Percentiles rank a stretch among this genome's conserved stretches.
phyloP scores from a whole-genome alignment of 2,329 filamentous ascomycete genomes.

The Hymenoscyphus linearis region DNA sequence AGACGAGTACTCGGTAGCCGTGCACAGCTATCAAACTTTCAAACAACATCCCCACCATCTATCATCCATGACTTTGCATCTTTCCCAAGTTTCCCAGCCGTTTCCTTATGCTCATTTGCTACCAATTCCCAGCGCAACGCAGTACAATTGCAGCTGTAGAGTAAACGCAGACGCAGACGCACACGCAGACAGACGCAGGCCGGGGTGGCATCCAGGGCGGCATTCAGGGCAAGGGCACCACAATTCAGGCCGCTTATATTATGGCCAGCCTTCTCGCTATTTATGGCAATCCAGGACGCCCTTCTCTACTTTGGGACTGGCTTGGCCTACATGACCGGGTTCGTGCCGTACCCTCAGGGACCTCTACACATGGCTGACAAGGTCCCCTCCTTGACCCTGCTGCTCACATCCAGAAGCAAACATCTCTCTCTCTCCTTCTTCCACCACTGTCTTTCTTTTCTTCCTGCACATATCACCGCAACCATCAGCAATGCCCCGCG shows the following conservation, averaged over 20 bases:
- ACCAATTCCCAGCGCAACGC: neutral
- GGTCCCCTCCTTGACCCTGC: neutral
- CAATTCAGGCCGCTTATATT: neutral
- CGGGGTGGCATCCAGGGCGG: neutral
- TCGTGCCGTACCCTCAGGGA: neutral
- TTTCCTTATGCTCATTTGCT: neutral
- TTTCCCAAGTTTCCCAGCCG: neutral
- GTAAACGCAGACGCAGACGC: neutral
- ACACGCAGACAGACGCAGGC: neutral
- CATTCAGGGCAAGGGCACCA: neutral
- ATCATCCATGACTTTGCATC: neutral
- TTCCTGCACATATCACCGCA: constrained; percentile 22
- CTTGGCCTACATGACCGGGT: neutral
- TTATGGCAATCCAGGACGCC: neutral
- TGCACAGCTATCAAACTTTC: neutral
- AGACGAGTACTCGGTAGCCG: neutral
- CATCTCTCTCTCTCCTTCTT: constrained; percentile 2
- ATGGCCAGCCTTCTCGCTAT: neutral
- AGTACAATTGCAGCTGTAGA: neutral
- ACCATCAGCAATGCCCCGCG: constrained; percentile 31
- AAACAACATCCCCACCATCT: neutral
- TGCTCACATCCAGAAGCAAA: neutral
- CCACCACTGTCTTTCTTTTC: constrained; percentile 13
- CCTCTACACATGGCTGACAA: neutral
- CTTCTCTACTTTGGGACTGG: neutral